Base-by-base conservation (phyloP, 148 eudicot species). In the Suaeda aralocaspica region DNA sequence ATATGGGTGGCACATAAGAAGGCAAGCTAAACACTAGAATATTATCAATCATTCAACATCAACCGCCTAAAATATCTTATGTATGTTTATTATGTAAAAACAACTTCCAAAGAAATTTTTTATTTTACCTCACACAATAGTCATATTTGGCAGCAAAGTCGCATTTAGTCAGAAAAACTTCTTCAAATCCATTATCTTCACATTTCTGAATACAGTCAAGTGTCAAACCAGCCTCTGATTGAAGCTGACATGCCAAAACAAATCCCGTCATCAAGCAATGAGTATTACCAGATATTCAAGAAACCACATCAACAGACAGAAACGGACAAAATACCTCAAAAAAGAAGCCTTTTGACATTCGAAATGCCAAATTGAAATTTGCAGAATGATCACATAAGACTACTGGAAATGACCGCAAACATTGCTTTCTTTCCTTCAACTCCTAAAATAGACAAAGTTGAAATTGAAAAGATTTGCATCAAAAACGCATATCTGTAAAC, bases 61-160 rank as follows among this genome's bases (percentile, higher is more conserved):
- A 59, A 60, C 67, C 9, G 15, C 29, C 36, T 33, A 19, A 46
- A 34, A 59, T 36, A n/a, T n/a, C n/a, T n/a, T n/a, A 36, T 36
- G 41, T 36, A 36, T 36, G 41, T 36, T 36, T 36, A 36, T 36
- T 11, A 15, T 42, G 63, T 53, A 26, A 30, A 31, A 22, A 42
- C 24, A 8, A 51, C 10, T 19, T 9, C 7, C 42, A 42, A 21
- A 41, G 31, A 21, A 12, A 41, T 19, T 28, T 18, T 33, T 46
- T 29, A 48, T 16, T 51, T 29, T 82, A 94, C 99, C 97, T 89
- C 45, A 86, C 74, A 78, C 92, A 91, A 71, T 83, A 88, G 80
- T 94, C 99, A 81, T 80, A 91, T 77, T 84, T 94, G 48, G 84
- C 90, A 79, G 97, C 84, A 69, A 84, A 86, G 71, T 94, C 99